Evolutionary conservation across 225 moss, liverwort and hornwort species (phyloP), one percentile per base, ranked within the genome.

Genomic region (Physcomitrium patens): DNA sequence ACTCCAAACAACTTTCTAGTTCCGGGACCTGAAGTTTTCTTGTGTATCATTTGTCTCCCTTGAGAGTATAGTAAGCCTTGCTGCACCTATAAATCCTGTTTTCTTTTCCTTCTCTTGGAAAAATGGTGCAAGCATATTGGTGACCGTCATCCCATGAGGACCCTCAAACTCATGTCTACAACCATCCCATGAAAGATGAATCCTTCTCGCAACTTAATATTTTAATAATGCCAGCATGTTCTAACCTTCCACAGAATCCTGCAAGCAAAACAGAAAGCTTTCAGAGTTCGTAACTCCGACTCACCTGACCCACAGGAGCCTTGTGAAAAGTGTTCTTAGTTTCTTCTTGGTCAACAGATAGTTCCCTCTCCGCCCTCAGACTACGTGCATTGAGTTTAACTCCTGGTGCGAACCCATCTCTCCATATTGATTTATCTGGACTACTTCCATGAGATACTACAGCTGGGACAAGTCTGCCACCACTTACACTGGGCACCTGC

Each of bases 401-500:
- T 26, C 22, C 6, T 16, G 71, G 62, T 52, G 65, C 69, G 17
- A 73, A 51, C 61, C 71, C 22, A 22, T 56, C 41, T 41, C 68
- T 51, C 68, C 20, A 10, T 13, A 24, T 67, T 12, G 52, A 51
- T 69, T 70, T 70, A 69, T n/a, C 11, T 71, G 66, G 50, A 12
- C 72, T 19, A 22, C 22, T 17, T 50, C 18, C 76, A 73, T 80
- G 76, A 69, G 80, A 79, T 64, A 60, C 79, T 73, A 69, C 76
- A 76, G 73, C 80, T 60, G 83, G 79, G 27, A 8, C 13, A 65
- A 23, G 18, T 46, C 80, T 65, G 10, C 53, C 80, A 3, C 63
- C 83, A 69, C 42, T 63, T 41, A 57, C 76, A 50, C 55, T 28
- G 51, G 61, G 63, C 62, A 63, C 46, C 60, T 67, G 67, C 42